phyloP scores from a whole-genome alignment of 768 basidiomycete genomes.

The Rhizopogon sp. region DNA sequence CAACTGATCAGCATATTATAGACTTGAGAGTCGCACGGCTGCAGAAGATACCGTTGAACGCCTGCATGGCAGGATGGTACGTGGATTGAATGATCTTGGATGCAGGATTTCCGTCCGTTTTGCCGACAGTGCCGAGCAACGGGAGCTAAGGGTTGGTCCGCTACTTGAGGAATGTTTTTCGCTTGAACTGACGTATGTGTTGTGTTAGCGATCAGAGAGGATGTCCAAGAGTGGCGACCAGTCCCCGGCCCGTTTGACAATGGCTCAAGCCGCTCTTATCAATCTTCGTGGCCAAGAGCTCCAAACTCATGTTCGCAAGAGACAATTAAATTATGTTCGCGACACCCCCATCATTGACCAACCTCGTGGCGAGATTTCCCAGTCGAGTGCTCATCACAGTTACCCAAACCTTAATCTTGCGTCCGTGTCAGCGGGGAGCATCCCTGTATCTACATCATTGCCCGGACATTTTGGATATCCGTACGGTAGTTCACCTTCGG shows the following conservation, averaged over 20 bases:
- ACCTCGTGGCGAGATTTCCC: not conserved
- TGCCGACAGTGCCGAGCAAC: slow-evolving; percentile 72
- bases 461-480: slow-evolving; percentile 16
- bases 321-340: slow-evolving; percentile 7
- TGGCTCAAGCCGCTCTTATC: slow-evolving; percentile 73
- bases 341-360: slow-evolving; percentile 5
- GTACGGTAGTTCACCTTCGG: slow-evolving; percentile 12
- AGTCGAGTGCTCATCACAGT: slow-evolving; percentile 1
- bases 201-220: slow-evolving; percentile 55
- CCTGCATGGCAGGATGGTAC: slow-evolving; percentile 74
- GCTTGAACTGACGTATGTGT: not conserved
- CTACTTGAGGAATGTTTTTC: not conserved
- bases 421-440: not conserved
- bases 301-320: slow-evolving; percentile 15
- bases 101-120: slow-evolving; percentile 77
- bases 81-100: slow-evolving; percentile 73
- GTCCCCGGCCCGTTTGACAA: slow-evolving; percentile 62
- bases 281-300: slow-evolving; percentile 67
- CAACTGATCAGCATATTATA: slow-evolving; percentile 18
- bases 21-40: slow-evolving; percentile 64
- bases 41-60: slow-evolving; percentile 77
- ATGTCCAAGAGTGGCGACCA: slow-evolving; percentile 53
- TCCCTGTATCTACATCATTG: slow-evolving; percentile 15
- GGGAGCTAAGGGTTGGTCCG: slow-evolving; percentile 63
- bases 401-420: not conserved